Evolutionary conservation across 2,329 filamentous ascomycete genomes (phyloP), one percentile per base, ranked within the genome.

Genomic region (Colletotrichum nymphaeae): DNA sequence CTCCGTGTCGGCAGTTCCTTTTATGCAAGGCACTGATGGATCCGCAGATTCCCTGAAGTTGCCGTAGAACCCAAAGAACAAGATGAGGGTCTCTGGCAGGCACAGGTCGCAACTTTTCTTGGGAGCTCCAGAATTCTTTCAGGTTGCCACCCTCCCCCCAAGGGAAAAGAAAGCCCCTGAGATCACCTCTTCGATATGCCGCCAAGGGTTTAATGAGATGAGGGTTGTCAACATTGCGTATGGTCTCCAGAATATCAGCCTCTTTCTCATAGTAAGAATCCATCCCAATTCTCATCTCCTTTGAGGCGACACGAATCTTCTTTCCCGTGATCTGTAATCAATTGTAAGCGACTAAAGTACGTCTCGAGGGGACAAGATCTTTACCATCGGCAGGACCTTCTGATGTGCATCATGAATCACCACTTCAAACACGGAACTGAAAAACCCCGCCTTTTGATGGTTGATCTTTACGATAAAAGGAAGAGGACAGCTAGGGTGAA

Each of bases 1-100:
- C 62, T 24, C 37, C 42, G 24, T 64, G 62, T 6, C 62, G 62
- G 19, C 52, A 64, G 6, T 64, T 64, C 22, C 16, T 64, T n/a
- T 35, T 11, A 11, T 62, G 58, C 5, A 62, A 37, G 8, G n/a
- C 6, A 42, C n/a, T 49, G 14, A 35, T 62, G 5, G 58, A 35
- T 12, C 19, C 35, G 11, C 58, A 62, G 14, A 62, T 24, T 0
- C 58, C 58, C 11, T 37, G 26, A 3, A 62, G 16, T 22, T 62
- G 58, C 14, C 9, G n/a, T 1, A 62, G 58, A n/a, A 62, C 37
- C 58, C 58, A 62, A 28, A 22, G 37, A 8, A 46, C 22, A 19
- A 49, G 58, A 4, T 8, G 3, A 19, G 3, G n/a, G 22, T 62
- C 58, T 4, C 12, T 24, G 26, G 16, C 35, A 24, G 58, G 30